Conservation (phyloP, 805 yeast genomes). For the Pichia sporocuriosa region DNA sequence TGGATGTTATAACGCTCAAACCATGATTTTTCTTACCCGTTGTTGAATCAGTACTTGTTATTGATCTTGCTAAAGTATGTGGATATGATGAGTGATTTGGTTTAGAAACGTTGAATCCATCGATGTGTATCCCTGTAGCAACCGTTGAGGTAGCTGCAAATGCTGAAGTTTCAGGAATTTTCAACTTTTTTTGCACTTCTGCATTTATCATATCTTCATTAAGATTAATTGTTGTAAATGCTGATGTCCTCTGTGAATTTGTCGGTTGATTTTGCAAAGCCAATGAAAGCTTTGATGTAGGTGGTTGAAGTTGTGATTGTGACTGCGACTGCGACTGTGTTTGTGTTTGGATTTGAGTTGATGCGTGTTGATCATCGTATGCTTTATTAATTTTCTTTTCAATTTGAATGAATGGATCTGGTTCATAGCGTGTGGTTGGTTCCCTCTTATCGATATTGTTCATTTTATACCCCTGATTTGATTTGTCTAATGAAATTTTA, state of each 20-base stretch:
- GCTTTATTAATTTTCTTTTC: too few relatives aligned
- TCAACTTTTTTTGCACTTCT: constrained; percentile 4
- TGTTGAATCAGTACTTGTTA: constrained; percentile 3
- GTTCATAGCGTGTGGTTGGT: too few relatives aligned
- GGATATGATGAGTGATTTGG: neutral
- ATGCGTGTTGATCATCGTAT: too few relatives aligned
- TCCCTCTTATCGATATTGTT: too few relatives aligned
- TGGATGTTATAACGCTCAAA: constrained; percentile 13
- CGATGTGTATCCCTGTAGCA: too few relatives aligned
- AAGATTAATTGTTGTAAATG: neutral
- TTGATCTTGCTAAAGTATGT: constrained; percentile 1
- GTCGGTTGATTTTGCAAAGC: constrained; percentile 8
- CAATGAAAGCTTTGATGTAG: constrained; percentile 9
- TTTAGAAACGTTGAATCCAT: too few relatives aligned
- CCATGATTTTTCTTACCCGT: constrained; percentile 10
- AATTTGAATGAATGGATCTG: too few relatives aligned
- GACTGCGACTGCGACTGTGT: neutral
- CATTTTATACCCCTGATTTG: too few relatives aligned
- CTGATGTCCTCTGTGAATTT: neutral
- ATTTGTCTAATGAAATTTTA: too few relatives aligned
- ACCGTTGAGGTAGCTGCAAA: neutral
- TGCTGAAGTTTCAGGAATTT: neutral
- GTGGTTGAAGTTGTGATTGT: too few relatives aligned
- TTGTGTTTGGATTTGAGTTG: too few relatives aligned
- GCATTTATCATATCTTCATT: constrained; percentile 3